These are phyloP conservation scores for Onygenales sp. DNA, from an alignment of 2,329 filamentous ascomycete genomes.

Conservation along the genomic window DNA sequence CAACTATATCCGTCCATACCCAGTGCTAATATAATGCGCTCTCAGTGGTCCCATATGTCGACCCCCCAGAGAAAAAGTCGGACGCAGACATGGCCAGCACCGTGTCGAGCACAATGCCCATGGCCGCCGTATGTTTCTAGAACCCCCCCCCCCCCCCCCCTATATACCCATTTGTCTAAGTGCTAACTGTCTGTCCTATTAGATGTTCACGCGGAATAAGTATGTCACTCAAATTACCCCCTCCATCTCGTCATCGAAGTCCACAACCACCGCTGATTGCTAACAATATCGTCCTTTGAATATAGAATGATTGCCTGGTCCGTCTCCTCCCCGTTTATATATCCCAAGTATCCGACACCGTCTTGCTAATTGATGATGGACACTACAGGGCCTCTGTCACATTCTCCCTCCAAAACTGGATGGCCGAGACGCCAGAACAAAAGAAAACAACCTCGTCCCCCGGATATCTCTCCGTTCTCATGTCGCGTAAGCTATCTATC, in stretches of 20 bases:
- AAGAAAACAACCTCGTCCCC: constrained; percentile 58
- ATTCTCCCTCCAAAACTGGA: constrained; percentile 39
- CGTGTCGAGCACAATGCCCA: constrained; percentile 72
- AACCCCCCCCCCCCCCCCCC: too few species aligned
- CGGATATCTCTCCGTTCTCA: constrained; percentile 63
- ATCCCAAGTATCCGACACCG: neutral
- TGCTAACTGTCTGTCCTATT: constrained; percentile 2
- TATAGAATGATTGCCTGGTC: constrained; percentile 56
- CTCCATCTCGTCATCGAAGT: neutral
- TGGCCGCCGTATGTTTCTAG: constrained; percentile 61
- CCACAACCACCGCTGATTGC: neutral
- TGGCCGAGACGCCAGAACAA: constrained; percentile 40
- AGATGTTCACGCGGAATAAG: constrained; percentile 88
- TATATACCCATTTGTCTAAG: neutral
- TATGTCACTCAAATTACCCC: constrained; percentile 31
- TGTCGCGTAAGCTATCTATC: constrained; percentile 54
- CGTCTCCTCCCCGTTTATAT: constrained; percentile 12
- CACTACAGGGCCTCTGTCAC: constrained; percentile 36
- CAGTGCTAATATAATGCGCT: constrained; percentile 4
- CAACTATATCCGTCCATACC: neutral
- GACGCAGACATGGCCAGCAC: constrained; percentile 61
- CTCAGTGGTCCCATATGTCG: constrained; percentile 79
- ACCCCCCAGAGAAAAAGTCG: constrained; percentile 56
- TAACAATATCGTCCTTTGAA: neutral
- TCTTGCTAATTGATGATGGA: neutral